Percentiles rank a stretch among this genome's conserved stretches.
Conservation (phyloP, 1,284 basidiomycete species). For the Trichosporon sp. region DNA sequence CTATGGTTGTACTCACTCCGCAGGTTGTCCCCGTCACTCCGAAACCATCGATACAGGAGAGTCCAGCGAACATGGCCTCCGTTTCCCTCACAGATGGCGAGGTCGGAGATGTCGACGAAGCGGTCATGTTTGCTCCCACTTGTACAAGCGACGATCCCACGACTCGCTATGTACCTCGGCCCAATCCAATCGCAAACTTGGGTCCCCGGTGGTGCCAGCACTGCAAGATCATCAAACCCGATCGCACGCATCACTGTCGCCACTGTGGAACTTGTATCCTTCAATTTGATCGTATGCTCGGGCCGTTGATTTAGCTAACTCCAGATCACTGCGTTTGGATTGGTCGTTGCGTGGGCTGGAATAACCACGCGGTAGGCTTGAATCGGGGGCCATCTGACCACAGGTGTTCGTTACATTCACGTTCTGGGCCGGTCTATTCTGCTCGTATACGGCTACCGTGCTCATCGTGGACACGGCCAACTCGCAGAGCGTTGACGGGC, state of each 20-base stretch:
- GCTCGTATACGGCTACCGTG: constrained; percentile 43
- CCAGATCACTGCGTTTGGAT: constrained; percentile 55
- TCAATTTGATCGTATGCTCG: constrained; percentile 45
- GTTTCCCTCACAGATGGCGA: neutral
- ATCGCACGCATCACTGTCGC: constrained; percentile 55
- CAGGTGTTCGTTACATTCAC: constrained; percentile 55
- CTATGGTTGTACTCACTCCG: neutral
- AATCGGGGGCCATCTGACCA: neutral
- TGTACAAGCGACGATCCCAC: neutral
- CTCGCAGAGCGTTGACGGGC: constrained; percentile 41
- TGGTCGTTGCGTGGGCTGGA: constrained; percentile 55
- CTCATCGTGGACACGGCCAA: constrained; percentile 37
- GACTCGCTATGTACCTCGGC: constrained; percentile 37
- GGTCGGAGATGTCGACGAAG: too few relatives aligned
- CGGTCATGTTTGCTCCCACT: too few relatives aligned
- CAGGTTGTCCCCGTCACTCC: neutral
- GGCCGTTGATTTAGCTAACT: neutral
- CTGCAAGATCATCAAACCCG: constrained; percentile 54
- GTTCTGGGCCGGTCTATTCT: constrained; percentile 50
- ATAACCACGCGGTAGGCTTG: constrained; percentile 50
- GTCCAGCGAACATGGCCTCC: constrained; percentile 12
- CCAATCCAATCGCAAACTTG: constrained; percentile 35
- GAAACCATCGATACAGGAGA: neutral
- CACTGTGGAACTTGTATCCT: constrained; percentile 55
- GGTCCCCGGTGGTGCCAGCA: constrained; percentile 48